A percentile compares a stretch with the other conserved stretches of the same genome.
These are phyloP conservation scores for Coniochaeta prunicola DNA, from an alignment of 2,329 filamentous ascomycete species.

Conservation along the genomic window DNA sequence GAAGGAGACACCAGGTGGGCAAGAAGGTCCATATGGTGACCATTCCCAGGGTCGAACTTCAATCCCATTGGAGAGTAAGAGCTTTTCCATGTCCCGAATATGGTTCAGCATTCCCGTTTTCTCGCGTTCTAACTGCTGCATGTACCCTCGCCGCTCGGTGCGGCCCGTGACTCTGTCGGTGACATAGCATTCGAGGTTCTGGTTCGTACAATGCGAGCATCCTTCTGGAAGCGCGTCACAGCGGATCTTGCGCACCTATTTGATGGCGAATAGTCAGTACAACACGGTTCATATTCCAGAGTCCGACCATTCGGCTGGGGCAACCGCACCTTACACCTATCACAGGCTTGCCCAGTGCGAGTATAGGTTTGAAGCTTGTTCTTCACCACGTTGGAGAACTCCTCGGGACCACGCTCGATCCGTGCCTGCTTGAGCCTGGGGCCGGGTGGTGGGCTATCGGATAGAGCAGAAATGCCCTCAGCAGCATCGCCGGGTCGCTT, in stretches of 20 bases:
- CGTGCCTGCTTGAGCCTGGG: slow-evolving; percentile 41
- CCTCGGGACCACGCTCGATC: slow-evolving; percentile 38
- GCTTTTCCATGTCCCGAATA: slow-evolving; percentile 60
- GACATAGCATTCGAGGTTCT: slow-evolving; percentile 71
- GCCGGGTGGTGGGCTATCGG: slow-evolving; percentile 22
- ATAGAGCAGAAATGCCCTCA: slow-evolving; percentile 16
- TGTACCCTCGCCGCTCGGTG: slow-evolving; percentile 70
- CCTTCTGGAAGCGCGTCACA: slow-evolving; percentile 76
- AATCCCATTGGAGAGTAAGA: slow-evolving; percentile 52
- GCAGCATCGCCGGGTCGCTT: slow-evolving; percentile 36
- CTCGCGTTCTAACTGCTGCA: slow-evolving; percentile 68
- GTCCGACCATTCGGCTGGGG: neutral
- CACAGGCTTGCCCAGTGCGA: slow-evolving; percentile 77
- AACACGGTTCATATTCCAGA: neutral
- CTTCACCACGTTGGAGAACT: slow-evolving; percentile 50
- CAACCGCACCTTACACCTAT: slow-evolving; percentile 69
- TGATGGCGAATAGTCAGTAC: slow-evolving; percentile 26
- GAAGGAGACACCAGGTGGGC: slow-evolving; percentile 7
- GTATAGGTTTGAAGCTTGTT: slow-evolving; percentile 46
- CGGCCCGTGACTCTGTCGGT: slow-evolving; percentile 82
- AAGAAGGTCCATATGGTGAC: slow-evolving; percentile 16
- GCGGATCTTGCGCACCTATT: slow-evolving; percentile 72
- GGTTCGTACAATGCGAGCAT: slow-evolving; percentile 73
- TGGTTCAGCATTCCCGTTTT: slow-evolving; percentile 59
- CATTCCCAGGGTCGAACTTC: slow-evolving; percentile 48